A percentile compares a stretch with the other conserved stretches of the same genome.
Evolutionary conservation across 371 early-diverging fungal genomes (phyloP).

Genomic region (Basidiobolus meristosporus): DNA sequence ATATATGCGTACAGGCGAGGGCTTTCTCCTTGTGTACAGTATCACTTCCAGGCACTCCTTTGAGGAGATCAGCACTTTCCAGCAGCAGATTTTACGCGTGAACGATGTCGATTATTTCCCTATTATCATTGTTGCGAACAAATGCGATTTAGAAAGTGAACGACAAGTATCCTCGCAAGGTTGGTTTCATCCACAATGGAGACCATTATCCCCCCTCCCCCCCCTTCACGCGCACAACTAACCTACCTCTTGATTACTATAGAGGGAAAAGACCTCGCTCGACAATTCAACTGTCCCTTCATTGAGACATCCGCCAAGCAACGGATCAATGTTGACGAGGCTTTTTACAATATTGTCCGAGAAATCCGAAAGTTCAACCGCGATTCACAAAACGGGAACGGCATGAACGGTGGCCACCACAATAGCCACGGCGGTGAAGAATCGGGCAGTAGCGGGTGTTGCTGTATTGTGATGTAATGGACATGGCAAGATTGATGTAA

Average conservation of each 20-base stretch:
- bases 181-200: no score
- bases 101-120: slow-evolving; percentile 71
- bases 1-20: no score
- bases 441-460: not conserved
- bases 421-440: not conserved
- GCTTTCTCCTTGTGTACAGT: no score
- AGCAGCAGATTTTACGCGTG: no score
- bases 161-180: slow-evolving; percentile 50
- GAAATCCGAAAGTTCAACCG: slow-evolving; percentile 60
- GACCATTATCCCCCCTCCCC: no score
- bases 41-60: no score
- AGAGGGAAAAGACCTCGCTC: slow-evolving; percentile 74
- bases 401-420: not conserved
- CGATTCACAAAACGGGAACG: slow-evolving; percentile 8
- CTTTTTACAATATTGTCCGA: slow-evolving; percentile 76
- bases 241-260: slow-evolving; percentile 13
- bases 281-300: slow-evolving; percentile 53
- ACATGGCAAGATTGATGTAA: no score
- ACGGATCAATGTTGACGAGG: slow-evolving; percentile 77
- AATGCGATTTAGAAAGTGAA: slow-evolving; percentile 72
- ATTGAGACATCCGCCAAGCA: slow-evolving; percentile 86
- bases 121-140: slow-evolving; percentile 85
- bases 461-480: slow-evolving; percentile 1
- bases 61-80: no score
- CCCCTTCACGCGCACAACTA: no score